A percentile compares a stretch with the other conserved stretches of the same genome.
Conservation (phyloP, 2,329 filamentous ascomycete genomes). For the Alternaria tenuissima region DNA sequence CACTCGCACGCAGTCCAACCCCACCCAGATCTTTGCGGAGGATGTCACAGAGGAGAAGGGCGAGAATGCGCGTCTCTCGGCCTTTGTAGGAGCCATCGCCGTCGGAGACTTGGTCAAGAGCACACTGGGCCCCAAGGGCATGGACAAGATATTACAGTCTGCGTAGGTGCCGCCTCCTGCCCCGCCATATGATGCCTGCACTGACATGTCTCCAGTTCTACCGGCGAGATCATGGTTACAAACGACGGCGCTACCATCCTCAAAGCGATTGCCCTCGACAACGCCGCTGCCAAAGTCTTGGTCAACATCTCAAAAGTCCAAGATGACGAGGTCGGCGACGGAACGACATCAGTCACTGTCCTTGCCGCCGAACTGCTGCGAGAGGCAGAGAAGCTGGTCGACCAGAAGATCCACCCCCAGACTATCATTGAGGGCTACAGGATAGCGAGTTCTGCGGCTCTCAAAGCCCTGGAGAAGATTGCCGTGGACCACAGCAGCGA, state of each 20-base stretch:
- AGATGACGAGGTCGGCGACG: slow-evolving; percentile 97
- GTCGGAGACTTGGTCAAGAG: slow-evolving; percentile 98
- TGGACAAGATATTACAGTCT: slow-evolving; percentile 98
- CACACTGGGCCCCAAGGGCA: slow-evolving; percentile 95
- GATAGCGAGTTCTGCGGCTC: slow-evolving; percentile 90
- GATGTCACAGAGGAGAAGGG: slow-evolving; percentile 98
- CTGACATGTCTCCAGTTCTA: slow-evolving; percentile 69
- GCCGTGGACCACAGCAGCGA: slow-evolving; percentile 91
- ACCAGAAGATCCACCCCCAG: slow-evolving; percentile 98
- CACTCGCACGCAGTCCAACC: slow-evolving; percentile 63
- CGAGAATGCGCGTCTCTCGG: slow-evolving; percentile 97
- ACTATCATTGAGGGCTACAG: slow-evolving; percentile 99
- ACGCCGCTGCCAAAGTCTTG: slow-evolving; percentile 95
- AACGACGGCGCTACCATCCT: slow-evolving; percentile 99
- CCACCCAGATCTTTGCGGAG: slow-evolving; percentile 97
- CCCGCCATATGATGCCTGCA: slow-evolving; percentile 17
- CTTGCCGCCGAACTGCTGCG: slow-evolving; percentile 92
- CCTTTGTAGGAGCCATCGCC: slow-evolving; percentile 97
- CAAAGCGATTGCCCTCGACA: slow-evolving; percentile 97
- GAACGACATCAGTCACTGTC: slow-evolving; percentile 97
- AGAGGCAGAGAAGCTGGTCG: slow-evolving; percentile 95
- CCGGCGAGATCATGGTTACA: slow-evolving; percentile 96
- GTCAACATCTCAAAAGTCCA: slow-evolving; percentile 99
- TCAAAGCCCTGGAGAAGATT: slow-evolving; percentile 81
- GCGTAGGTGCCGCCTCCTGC: slow-evolving; percentile 67